phyloP scores from a whole-genome alignment of 305 asterid genomes.

The Solanum aculeatissimum region DNA sequence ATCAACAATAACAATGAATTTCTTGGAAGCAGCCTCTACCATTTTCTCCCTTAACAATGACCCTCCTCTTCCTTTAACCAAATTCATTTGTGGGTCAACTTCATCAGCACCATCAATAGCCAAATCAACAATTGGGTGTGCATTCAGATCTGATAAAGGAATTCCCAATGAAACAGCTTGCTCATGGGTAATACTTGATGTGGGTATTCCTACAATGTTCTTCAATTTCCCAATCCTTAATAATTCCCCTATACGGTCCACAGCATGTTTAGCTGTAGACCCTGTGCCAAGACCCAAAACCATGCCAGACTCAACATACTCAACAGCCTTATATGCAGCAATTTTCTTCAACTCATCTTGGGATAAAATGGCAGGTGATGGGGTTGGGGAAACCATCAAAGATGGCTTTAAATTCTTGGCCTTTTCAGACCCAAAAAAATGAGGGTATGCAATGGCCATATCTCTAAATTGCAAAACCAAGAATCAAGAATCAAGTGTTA shows the following conservation, averaged over 20 bases:
- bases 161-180: conserved; percentile 55
- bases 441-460: conserved; percentile 69
- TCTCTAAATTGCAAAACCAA: neutral
- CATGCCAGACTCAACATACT: conserved; percentile 78
- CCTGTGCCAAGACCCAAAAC: conserved; percentile 84
- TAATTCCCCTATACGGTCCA: conserved; percentile 54
- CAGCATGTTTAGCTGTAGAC: conserved; percentile 82
- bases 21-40: conserved; percentile 61
- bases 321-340: conserved; percentile 81
- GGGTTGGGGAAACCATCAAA: conserved; percentile 23
- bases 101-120: conserved; percentile 90
- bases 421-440: conserved; percentile 24
- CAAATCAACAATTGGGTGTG: conserved; percentile 57
- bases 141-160: conserved; percentile 67
- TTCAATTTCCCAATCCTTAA: conserved; percentile 43
- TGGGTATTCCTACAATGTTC: conserved; percentile 71
- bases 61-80: conserved; percentile 86
- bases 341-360: conserved; percentile 80
- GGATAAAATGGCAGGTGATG: conserved; percentile 28
- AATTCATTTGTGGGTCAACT: conserved; percentile 68
- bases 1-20: conserved; percentile 75
- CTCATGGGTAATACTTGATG: conserved; percentile 47
- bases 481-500: neutral
- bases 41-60: conserved; percentile 72
- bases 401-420: conserved; percentile 18